Evolutionary conservation across 2,329 filamentous ascomycete genomes (phyloP), one percentile per base, ranked within the genome.

Genomic region (Xylariaceae sp.): DNA sequence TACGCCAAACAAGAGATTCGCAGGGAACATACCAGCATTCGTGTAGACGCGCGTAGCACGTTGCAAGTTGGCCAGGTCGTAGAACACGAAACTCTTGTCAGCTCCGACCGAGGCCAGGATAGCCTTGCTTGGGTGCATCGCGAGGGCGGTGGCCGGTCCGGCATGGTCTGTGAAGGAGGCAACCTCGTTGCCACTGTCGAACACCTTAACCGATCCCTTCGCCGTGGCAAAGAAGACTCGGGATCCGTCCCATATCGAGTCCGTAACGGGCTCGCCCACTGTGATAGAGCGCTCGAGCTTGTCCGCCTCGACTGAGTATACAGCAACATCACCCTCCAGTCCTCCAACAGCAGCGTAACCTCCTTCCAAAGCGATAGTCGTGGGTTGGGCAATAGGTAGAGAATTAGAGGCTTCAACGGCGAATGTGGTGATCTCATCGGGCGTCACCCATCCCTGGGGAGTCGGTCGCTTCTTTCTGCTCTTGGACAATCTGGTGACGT

Each of bases 31-130:
- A 94, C 91, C 83, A 64, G 88, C 82, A 74, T 93, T 88, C 23
- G 87, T 88, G 72, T 88, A 94, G 48, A 92, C 84, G 66, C 93
- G 90, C 57, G 87, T 88, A 51, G 92, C 84, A 30, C 86, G 83
- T 69, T 86, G 83, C 70, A 85, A 80, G 3, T 79, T 80, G 17
- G 80, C 74, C 45, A 97, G 74, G 65, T 97, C 91, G 74, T 97
- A 97, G 63, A 97, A 85, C 1, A 92, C 85, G 70, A 96, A 92
- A 73, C 89, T 93, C 83, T 96, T 97, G 73, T 99, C 94, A 1
- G 86, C 83, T 53, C 93, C 92, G 39, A 94, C 89, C 0, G 93
- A 96, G 1, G 90, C 93, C 51, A 97, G 73, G 58, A 99, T 85
- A 56, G 88, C 84, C 45, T 88, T 89, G 65, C 89, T 88, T 1